Evolutionary conservation across 495 filamentous ascomycete species (phyloP).

Genomic region (Xylaria flabelliformis): DNA sequence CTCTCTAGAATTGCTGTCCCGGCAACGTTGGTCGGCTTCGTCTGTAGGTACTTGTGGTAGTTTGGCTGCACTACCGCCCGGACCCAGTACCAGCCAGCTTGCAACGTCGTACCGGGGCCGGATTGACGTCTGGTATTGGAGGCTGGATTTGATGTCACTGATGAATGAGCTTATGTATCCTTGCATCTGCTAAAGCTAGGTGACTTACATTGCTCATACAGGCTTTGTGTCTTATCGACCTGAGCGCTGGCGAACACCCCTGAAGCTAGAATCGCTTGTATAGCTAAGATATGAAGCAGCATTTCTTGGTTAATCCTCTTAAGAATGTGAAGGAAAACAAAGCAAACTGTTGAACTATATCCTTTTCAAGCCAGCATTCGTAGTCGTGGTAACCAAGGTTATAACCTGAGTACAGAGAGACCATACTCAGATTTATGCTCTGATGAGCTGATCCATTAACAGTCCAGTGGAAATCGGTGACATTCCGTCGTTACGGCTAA

Average conservation of each 20-base stretch:
- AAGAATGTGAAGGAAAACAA: too few relatives aligned
- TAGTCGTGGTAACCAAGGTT: background rate
- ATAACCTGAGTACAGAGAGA: background rate
- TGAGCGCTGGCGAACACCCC: background rate
- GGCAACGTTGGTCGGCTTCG: constrained; percentile 53
- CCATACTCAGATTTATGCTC: background rate
- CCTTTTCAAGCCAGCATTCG: background rate
- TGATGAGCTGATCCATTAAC: background rate
- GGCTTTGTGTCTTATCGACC: background rate
- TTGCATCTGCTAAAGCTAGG: too few relatives aligned
- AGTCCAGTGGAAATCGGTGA: background rate
- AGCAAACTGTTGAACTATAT: background rate
- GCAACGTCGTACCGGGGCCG: constrained; percentile 45
- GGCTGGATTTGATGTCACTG: background rate
- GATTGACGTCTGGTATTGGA: background rate
- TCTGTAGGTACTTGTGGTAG: constrained; percentile 71
- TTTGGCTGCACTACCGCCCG: constrained; percentile 64
- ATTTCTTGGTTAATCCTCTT: background rate
- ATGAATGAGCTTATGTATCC: background rate
- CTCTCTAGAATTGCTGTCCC: constrained; percentile 59
- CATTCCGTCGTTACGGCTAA: background rate
- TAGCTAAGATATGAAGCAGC: constrained; percentile 6
- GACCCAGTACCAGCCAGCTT: constrained; percentile 64
- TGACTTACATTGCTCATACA: constrained; percentile 16
- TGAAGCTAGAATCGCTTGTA: background rate